Conservation (phyloP, 2,329 filamentous ascomycete species). For the Neonectria coccinea region DNA sequence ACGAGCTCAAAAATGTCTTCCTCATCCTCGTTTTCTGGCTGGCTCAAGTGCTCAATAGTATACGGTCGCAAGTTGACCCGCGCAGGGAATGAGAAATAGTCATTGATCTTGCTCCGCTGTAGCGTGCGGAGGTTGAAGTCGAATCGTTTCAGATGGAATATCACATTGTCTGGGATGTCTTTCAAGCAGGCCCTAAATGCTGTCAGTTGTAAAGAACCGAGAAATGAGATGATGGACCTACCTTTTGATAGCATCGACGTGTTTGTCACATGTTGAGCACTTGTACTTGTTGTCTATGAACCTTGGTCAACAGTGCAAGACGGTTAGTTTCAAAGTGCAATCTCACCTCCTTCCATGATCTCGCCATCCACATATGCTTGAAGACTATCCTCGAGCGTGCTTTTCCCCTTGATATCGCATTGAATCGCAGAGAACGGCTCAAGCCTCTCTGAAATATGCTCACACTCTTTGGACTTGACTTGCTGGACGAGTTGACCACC, state of each 20-base stretch:
- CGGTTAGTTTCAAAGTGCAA: background rate
- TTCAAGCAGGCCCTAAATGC: constrained; percentile 82
- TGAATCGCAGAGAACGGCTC: constrained; percentile 96
- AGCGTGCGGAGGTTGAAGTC: constrained; percentile 83
- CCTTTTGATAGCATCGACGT: constrained; percentile 94
- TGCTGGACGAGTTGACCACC: constrained; percentile 94
- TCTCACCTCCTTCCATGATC: constrained; percentile 87
- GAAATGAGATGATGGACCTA: constrained; percentile 48
- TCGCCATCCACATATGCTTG: constrained; percentile 97
- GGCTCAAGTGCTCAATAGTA: constrained; percentile 84
- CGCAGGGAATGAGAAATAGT: constrained; percentile 88
- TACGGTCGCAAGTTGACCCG: constrained; percentile 90
- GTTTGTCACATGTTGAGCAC: constrained; percentile 87
- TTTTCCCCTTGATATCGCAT: constrained; percentile 95
- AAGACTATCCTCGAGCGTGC: constrained; percentile 84
- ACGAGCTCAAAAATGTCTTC: constrained; percentile 92
- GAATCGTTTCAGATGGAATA: constrained; percentile 93
- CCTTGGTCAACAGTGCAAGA: constrained; percentile 22
- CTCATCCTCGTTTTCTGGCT: constrained; percentile 64
- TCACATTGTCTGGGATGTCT: constrained; percentile 91
- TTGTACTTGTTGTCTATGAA: constrained; percentile 94
- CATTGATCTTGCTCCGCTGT: constrained; percentile 92
- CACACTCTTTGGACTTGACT: constrained; percentile 93
- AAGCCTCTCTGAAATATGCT: constrained; percentile 89
- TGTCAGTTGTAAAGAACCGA: constrained; percentile 5